A percentile compares a stretch with the other conserved stretches of the same genome.
These are phyloP conservation scores for Fistulinella staudtii DNA, from an alignment of 1,284 basidiomycete genomes.

Conservation along the genomic window DNA sequence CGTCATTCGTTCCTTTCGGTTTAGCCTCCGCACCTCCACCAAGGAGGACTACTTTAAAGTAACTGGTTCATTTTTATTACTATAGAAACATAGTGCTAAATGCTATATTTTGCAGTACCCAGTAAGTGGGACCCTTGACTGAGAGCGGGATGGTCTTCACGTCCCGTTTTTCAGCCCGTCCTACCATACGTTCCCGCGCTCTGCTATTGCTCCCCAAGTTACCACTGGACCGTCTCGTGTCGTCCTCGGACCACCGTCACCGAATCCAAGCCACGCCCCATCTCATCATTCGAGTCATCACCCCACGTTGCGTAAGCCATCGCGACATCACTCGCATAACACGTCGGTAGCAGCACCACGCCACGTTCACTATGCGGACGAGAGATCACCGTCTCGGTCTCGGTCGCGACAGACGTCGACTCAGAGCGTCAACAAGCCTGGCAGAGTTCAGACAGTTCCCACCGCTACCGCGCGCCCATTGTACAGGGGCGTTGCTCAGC, in stretches of 20 bases:
- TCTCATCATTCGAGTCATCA: constrained; percentile 7
- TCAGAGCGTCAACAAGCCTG: constrained; percentile 1
- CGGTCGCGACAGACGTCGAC: constrained; percentile 11
- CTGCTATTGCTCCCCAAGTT: constrained; percentile 6
- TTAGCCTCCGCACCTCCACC: constrained; percentile 14
- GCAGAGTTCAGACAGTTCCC: constrained; percentile 1
- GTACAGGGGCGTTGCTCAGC: constrained; percentile 2
- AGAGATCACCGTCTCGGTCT: constrained; percentile 5
- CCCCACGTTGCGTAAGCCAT: constrained; percentile 1
- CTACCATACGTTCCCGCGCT: constrained; percentile 31
- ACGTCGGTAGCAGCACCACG: constrained; percentile 20
- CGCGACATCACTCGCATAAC: constrained; percentile 10
- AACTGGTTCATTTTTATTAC: not conserved
- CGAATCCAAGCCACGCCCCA: not conserved
- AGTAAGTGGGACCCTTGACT: constrained; percentile 22
- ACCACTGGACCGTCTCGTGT: not conserved
- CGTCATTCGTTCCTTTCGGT: constrained; percentile 19
- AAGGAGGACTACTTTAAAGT: constrained; percentile 20
- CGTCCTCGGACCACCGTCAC: not conserved
- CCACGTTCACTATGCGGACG: constrained; percentile 27
- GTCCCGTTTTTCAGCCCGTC: constrained; percentile 17
- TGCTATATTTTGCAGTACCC: constrained; percentile 9
- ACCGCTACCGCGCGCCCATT: constrained; percentile 3
- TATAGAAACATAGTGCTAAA: constrained; percentile 6
- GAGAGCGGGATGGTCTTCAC: constrained; percentile 13